Base-by-base conservation (phyloP, 1,284 basidiomycete species). In the Anthracocystis walkeri region DNA sequence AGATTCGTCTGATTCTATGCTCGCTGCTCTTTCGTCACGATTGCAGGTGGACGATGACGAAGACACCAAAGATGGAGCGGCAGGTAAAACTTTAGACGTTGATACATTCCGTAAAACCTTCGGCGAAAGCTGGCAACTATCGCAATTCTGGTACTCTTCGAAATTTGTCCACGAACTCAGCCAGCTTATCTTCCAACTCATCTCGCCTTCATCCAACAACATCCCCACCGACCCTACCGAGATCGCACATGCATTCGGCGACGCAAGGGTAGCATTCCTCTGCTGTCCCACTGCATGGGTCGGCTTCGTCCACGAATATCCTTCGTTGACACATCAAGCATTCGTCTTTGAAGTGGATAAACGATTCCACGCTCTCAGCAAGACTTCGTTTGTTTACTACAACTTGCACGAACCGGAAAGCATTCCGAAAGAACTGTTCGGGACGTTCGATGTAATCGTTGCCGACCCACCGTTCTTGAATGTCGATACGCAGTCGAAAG, bases 221-320 rank as follows among this genome's bases (percentile, higher is more conserved):
- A 54, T 65, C 14, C 49, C 62, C 7, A 23, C 35, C 20, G 45
- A 58, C 31, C 1, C n/a, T 4, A 29, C 33, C 2, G 49, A 18
- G 2, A 40, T 70, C 11, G 58, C 45, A 23, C 11, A 16, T 23
- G 48, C 45, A 27, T 65, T 62, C 29, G 64, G 59, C 11, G 21
- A 42, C n/a, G 59, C 60, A 7, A 41, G 51, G 10, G 58, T 85
- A 45, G 84, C 77, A 7, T 85, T 85, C 72, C 75, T 85, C n/a
- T 84, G 78, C 60, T 85, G 81, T 25, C 85, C 85, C 4, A 85
- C 85, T 0, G 81, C 77, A 8, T 85, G 79, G 79, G 82, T 85
- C 35, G 83, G 77, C 4, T 84, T 85, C 61, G 83, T 84, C 16
- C 80, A 84, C 68, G 50, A 53, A 35, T 62, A 67, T 33, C 72